Percentiles rank a stretch among this genome's conserved stretches.
phyloP scores from a whole-genome alignment of 441 rosid species.

The Bruguiera hainesii region DNA sequence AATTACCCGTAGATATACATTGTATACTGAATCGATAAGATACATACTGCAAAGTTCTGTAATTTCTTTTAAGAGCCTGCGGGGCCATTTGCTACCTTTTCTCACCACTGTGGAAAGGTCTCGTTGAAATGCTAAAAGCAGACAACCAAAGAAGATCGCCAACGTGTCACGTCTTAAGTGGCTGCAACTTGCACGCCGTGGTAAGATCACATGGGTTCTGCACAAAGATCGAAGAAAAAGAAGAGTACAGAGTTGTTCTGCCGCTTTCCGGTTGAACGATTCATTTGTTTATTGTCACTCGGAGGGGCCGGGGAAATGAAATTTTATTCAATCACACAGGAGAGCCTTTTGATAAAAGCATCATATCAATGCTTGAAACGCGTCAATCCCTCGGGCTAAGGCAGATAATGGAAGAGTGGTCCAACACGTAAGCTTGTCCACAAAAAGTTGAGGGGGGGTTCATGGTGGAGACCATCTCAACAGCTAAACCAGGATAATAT shows the following conservation, averaged over 20 bases:
- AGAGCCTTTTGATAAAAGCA: slow-evolving; percentile 31
- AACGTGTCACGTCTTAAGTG: slow-evolving; percentile 12
- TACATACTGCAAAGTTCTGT: no score
- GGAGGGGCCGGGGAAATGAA: neutral
- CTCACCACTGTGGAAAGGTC: slow-evolving; percentile 12
- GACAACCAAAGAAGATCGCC: neutral
- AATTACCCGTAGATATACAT: no score
- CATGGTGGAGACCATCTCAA: no score
- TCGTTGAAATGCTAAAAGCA: neutral
- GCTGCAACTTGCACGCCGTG: neutral
- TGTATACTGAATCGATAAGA: no score
- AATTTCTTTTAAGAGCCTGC: neutral
- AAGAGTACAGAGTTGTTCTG: neutral
- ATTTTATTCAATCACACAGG: neutral
- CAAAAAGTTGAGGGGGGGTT: no score
- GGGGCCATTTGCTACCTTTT: neutral
- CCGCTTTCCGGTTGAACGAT: neutral
- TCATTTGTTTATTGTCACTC: neutral
- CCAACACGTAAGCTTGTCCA: neutral
- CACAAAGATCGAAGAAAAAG: neutral
- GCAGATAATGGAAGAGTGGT: neutral
- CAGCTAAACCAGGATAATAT: no score
- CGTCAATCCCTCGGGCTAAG: neutral
- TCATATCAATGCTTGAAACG: neutral
- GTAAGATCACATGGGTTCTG: slow-evolving; percentile 19